phyloP scores from a whole-genome alignment of 1,284 basidiomycete species.

The Agroathelia rolfsii region DNA sequence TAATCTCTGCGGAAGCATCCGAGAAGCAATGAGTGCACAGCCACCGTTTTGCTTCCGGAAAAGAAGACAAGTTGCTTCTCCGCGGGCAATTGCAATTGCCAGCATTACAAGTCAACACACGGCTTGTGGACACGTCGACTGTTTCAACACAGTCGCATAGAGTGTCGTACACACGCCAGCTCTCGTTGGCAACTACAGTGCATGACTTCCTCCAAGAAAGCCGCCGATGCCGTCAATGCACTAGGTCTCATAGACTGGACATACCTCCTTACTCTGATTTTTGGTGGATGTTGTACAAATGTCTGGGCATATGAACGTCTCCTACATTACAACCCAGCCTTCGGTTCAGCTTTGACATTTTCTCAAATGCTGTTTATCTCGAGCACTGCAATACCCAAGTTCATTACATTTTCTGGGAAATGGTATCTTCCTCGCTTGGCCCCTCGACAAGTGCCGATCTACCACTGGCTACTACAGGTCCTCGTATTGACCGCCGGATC shows the following conservation, averaged over 20 bases:
- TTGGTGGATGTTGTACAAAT: slow-evolving; percentile 78
- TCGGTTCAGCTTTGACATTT: slow-evolving; percentile 79
- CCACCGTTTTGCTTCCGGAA: no score
- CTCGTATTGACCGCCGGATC: slow-evolving; percentile 61
- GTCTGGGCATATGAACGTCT: slow-evolving; percentile 65
- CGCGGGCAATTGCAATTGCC: no score
- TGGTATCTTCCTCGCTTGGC: slow-evolving; percentile 41
- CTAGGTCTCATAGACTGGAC: slow-evolving; percentile 40
- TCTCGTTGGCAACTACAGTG: no score
- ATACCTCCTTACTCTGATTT: slow-evolving; percentile 46
- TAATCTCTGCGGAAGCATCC: no score
- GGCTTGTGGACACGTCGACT: no score
- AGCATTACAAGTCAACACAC: no score
- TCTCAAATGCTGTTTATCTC: slow-evolving; percentile 77
- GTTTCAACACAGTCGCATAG: no score
- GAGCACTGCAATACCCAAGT: slow-evolving; percentile 47
- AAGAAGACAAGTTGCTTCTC: no score
- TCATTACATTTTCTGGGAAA: slow-evolving; percentile 29
- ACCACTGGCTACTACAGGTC: slow-evolving; percentile 71
- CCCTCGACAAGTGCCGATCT: slow-evolving; percentile 61
- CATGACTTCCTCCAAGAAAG: no score
- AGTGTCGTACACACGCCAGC: no score
- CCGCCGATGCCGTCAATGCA: no score
- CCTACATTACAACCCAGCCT: slow-evolving; percentile 55
- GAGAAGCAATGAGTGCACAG: no score